Base-by-base conservation (phyloP, 768 basidiomycete genomes). In the Leccinum subtestaceum region DNA sequence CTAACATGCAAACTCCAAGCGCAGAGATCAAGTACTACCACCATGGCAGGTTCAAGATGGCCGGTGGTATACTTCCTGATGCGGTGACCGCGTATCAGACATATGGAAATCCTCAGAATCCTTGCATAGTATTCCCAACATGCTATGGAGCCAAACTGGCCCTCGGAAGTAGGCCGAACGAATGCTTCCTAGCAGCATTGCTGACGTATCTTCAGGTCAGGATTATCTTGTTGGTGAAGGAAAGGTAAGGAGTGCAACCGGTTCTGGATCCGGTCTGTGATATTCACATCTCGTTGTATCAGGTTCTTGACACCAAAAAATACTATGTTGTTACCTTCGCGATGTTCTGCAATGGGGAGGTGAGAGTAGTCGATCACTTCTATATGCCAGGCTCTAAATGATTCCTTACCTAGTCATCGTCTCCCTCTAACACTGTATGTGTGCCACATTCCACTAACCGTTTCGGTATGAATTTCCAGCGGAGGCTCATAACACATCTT, bases 341-440 rank as follows among this genome's bases (percentile, higher is more conserved):
- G 0, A 65, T 84, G 32, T 84, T 84, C 62, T 83, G 80, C 47
- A 83, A 83, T 60, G 84, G 84, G 64, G 84, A 85, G 77, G 84
- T 82, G 53, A 48, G 32, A 17, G 34, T 23, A n/a, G 13, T 38
- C 40, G 23, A 7, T 38, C 15, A 36, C 19, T 29, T 34, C 7
- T 31, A 10, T 43, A 19, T 11, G 9, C n/a, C 43, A 43, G 10
- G n/a, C 17, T n/a, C n/a, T 25, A 34, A 19, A 12, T 15, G 11
- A n/a, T 49, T 54, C 27, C 40, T 50, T 27, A 17, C 29, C 40
- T 10, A 85, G 83, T 86, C 83, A 1, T 85, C 83, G 17, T 85
- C 84, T 29, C 84, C 84, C 25, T 85, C 84, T 0, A 85, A 84
- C 64, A 84, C 68, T n/a, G 69, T 69, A 46, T 50, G 67, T 57